Percentiles rank a stretch among this genome's conserved stretches.
These are phyloP conservation scores for Anisogramma anomala DNA, from an alignment of 2,329 filamentous ascomycete species.

Conservation along the genomic window DNA sequence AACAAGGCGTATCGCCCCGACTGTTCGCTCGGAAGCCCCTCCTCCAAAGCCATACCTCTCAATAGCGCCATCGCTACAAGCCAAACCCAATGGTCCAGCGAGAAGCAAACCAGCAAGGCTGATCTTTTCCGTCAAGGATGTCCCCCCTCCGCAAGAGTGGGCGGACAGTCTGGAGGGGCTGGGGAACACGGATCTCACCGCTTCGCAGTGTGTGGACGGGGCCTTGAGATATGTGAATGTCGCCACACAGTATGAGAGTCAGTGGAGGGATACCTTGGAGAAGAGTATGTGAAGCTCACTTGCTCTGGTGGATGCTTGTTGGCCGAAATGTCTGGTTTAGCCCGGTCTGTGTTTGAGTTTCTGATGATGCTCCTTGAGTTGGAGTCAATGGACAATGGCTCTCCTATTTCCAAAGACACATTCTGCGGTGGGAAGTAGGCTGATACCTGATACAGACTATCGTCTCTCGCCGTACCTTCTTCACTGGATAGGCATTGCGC, in stretches of 20 bases:
- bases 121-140: conserved; percentile 19
- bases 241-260: conserved; percentile 15
- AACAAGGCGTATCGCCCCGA: too few species aligned
- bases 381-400: too few species aligned
- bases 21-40: too few species aligned
- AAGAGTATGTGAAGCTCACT: conserved; percentile 16
- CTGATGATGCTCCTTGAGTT: background rate
- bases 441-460: conserved; percentile 14
- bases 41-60: too few species aligned
- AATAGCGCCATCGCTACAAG: background rate
- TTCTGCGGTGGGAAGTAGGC: too few species aligned
- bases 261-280: conserved; percentile 19
- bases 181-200: conserved; percentile 15
- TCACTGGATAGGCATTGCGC: conserved; percentile 22
- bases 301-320: too few species aligned
- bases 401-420: too few species aligned
- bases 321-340: too few species aligned
- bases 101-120: background rate
- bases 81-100: background rate
- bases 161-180: conserved; percentile 4
- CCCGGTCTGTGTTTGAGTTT: background rate
- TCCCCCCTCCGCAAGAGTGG: conserved; percentile 22
- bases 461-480: conserved; percentile 21
- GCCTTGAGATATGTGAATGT: conserved; percentile 18
- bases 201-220: conserved; percentile 17